Percentiles rank a stretch among this genome's conserved stretches.
Conservation (phyloP, 371 early-diverging fungal genomes). For the Mortierella sp. region DNA sequence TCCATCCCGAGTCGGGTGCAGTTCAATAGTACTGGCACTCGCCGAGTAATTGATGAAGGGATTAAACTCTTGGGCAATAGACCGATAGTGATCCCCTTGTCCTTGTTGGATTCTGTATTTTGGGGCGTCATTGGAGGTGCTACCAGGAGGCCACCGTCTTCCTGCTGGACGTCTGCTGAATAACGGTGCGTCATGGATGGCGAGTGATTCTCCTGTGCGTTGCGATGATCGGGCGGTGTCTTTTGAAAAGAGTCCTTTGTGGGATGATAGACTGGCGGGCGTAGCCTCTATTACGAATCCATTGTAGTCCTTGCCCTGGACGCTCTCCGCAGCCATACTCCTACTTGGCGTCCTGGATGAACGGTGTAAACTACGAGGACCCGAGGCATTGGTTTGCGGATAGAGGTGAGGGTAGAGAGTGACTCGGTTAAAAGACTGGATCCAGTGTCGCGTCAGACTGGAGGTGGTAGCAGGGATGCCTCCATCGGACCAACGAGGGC, state of each 20-base stretch:
- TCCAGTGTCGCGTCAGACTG: constrained; percentile 46
- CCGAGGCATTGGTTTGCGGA: neutral
- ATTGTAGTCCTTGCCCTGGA: neutral
- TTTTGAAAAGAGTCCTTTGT: no score
- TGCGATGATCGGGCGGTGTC: neutral
- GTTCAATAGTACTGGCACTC: neutral
- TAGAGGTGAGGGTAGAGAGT: constrained; percentile 31
- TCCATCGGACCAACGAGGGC: neutral
- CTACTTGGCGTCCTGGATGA: constrained; percentile 6
- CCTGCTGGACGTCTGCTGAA: constrained; percentile 19
- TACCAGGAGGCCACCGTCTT: constrained; percentile 13
- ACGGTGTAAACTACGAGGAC: no score
- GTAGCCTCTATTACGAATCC: neutral
- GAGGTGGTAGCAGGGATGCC: neutral
- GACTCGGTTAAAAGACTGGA: constrained; percentile 41
- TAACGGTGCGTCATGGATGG: constrained; percentile 16
- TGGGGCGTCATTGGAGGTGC: constrained; percentile 8
- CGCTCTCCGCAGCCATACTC: constrained; percentile 2
- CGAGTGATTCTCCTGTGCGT: constrained; percentile 1
- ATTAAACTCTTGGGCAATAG: constrained; percentile 14
- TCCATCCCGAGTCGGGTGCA: neutral
- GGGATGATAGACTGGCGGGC: neutral
- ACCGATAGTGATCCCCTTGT: neutral
- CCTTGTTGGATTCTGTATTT: constrained; percentile 20
- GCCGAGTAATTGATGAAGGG: constrained; percentile 24